Base-by-base conservation (phyloP, 2,329 filamentous ascomycete genomes). In the Fusarium euwallaceae region DNA sequence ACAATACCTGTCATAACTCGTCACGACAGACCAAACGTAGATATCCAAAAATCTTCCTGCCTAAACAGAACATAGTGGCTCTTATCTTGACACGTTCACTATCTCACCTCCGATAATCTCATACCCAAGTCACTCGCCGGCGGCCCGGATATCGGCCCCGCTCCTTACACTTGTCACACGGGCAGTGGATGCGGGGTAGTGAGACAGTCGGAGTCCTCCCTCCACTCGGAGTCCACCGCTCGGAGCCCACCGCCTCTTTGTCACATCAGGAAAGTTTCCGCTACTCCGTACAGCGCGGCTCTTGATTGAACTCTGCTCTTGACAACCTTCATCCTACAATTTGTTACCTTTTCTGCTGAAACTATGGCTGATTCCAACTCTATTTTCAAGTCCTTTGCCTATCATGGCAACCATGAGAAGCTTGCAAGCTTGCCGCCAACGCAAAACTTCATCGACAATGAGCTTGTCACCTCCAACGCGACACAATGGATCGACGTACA, bases 381-480 rank as follows among this genome's bases (percentile, higher is more conserved):
- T 11, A 66, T 75, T 20, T 70, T 61, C 34, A 29, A 69, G 51
- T 73, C 73, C 22, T 62, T 68, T 4, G 71, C 77, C 22, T 79
- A 79, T 43, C 74, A 76, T 17, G 73, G 72, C 32, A 76, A 75
- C 6, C 78, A 79, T 66, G 74, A 76, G 12, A 77, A 78, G 61
- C 17, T 79, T 17, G 59, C 65, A 12, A 58, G 66, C 2, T 39
- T 63, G 1, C 62, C 87, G 75, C 89, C 94, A 79, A 94, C 93
- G 8, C 91, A 89, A 41, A 93, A 91, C 84, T 95, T 94, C 82
- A 82, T 95, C 71, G 88, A 95, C 86, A 95, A 95, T 83, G 83
- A 92, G 78, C 93, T 94, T 81, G 83, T 90, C 43, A 82, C 87
- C 32, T 94, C 92, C 6, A 83, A 88, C 76, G 85, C 92, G 10